Evolutionary conservation across 805 yeast genomes (phyloP).

Genomic region (Lipomyces starkeyi): DNA sequence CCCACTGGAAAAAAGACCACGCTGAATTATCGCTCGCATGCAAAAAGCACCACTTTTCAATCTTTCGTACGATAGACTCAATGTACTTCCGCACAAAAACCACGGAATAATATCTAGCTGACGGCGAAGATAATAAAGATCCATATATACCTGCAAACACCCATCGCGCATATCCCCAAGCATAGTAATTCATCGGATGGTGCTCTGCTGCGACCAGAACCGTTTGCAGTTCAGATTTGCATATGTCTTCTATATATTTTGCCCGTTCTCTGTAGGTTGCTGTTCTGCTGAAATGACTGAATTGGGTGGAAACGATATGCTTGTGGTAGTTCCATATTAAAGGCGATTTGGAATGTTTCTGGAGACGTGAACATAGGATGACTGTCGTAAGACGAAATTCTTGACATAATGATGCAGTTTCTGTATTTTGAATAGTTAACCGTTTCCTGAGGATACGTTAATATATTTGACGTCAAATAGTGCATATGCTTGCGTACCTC

Average conservation of each 20-base stretch:
- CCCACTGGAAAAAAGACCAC: slow-evolving; percentile 37
- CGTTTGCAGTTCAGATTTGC: slow-evolving; percentile 38
- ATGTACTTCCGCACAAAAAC: slow-evolving; percentile 14
- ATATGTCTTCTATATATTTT: slow-evolving; percentile 19
- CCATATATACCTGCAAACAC: slow-evolving; percentile 26
- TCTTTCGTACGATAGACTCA: slow-evolving; percentile 19
- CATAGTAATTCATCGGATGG: slow-evolving; percentile 58
- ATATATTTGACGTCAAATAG: neutral
- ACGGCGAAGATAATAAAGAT: slow-evolving; percentile 10
- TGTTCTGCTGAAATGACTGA: neutral
- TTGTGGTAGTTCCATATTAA: slow-evolving; percentile 49
- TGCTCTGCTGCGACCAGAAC: slow-evolving; percentile 48
- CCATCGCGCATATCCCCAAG: slow-evolving; percentile 52
- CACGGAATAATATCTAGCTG: slow-evolving; percentile 18
- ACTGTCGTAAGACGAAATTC: slow-evolving; percentile 30
- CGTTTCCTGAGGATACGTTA: slow-evolving; percentile 12
- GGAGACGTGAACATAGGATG: slow-evolving; percentile 43
- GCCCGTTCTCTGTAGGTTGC: slow-evolving; percentile 6
- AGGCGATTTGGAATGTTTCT: slow-evolving; percentile 50
- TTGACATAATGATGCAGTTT: slow-evolving; percentile 3
- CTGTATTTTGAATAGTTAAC: neutral
- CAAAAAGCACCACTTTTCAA: slow-evolving; percentile 36
- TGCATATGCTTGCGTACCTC: slow-evolving; percentile 14
- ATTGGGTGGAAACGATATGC: slow-evolving; percentile 4
- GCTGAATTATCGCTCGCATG: slow-evolving; percentile 39